phyloP scores from a whole-genome alignment of 805 yeast genomes.

The Geotrichum ghanense region DNA sequence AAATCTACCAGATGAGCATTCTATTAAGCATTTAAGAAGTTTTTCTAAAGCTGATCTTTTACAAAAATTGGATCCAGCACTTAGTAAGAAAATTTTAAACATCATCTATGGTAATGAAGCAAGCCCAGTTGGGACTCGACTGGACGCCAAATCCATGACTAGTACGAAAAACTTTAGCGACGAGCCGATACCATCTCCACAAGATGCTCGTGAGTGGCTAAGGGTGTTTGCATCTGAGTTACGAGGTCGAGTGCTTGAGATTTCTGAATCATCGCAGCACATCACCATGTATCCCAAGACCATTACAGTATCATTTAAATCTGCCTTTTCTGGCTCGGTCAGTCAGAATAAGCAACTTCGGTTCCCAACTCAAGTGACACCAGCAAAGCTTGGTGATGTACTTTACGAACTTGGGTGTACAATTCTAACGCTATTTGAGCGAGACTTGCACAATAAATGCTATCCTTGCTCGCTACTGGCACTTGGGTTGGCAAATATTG shows the following conservation, averaged over 20 bases:
- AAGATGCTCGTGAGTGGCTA: slow-evolving; percentile 68
- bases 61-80: slow-evolving; percentile 31
- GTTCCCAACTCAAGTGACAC: slow-evolving; percentile 20
- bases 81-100: slow-evolving; percentile 43
- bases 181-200: slow-evolving; percentile 36
- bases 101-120: slow-evolving; percentile 53
- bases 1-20: slow-evolving; percentile 36
- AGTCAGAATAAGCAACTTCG: slow-evolving; percentile 17
- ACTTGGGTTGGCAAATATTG: slow-evolving; percentile 8
- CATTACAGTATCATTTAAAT: slow-evolving; percentile 30
- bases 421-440: slow-evolving; percentile 18
- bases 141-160: slow-evolving; percentile 74
- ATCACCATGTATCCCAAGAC: slow-evolving; percentile 41
- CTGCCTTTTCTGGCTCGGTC: slow-evolving; percentile 13
- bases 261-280: slow-evolving; percentile 47
- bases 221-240: slow-evolving; percentile 75
- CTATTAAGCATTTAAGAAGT: slow-evolving; percentile 41
- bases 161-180: slow-evolving; percentile 72
- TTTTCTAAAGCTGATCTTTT: slow-evolving; percentile 32
- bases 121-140: slow-evolving; percentile 44
- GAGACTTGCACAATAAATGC: slow-evolving; percentile 15
- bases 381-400: slow-evolving; percentile 27
- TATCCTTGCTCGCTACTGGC: slow-evolving; percentile 10
- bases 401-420: slow-evolving; percentile 16
- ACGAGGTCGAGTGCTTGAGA: slow-evolving; percentile 54